Conservation (phyloP, 345 rosid genomes). For the Salix caprea region DNA sequence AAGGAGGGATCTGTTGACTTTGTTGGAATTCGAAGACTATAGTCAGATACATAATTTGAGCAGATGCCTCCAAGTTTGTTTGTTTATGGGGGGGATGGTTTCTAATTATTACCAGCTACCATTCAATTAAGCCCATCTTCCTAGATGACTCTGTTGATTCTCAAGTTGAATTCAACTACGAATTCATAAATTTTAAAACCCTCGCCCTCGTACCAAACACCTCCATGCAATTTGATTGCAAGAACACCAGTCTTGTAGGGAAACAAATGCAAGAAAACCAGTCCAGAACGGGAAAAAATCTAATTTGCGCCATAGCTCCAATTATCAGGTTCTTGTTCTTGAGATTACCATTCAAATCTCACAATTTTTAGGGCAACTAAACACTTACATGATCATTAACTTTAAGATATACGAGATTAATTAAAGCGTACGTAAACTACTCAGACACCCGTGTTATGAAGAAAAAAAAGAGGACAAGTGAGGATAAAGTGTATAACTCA, state of each 20-base stretch:
- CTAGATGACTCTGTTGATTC: constrained; percentile 11
- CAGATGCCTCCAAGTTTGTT: background rate
- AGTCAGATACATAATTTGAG: background rate
- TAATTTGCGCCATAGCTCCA: too few relatives aligned
- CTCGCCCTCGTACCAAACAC: background rate
- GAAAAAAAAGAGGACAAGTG: too few relatives aligned
- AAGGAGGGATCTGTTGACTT: background rate
- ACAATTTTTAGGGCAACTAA: too few relatives aligned
- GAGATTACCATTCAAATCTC: too few relatives aligned
- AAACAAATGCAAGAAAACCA: too few relatives aligned
- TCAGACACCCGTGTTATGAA: too few relatives aligned
- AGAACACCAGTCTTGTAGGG: background rate
- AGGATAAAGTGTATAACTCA: background rate
- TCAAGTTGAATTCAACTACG: constrained; percentile 11
- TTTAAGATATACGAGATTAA: too few relatives aligned
- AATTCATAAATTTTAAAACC: background rate
- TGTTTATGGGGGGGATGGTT: background rate
- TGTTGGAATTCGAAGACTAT: background rate
- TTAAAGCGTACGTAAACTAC: rapidly evolving
- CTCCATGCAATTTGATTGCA: background rate
- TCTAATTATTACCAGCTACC: background rate
- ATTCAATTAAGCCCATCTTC: background rate
- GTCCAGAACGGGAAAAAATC: background rate
- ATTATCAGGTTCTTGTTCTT: too few relatives aligned
- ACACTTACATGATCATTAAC: too few relatives aligned